Conservation (phyloP, 1,284 basidiomycete species). For the Neonothopanus nambi region DNA sequence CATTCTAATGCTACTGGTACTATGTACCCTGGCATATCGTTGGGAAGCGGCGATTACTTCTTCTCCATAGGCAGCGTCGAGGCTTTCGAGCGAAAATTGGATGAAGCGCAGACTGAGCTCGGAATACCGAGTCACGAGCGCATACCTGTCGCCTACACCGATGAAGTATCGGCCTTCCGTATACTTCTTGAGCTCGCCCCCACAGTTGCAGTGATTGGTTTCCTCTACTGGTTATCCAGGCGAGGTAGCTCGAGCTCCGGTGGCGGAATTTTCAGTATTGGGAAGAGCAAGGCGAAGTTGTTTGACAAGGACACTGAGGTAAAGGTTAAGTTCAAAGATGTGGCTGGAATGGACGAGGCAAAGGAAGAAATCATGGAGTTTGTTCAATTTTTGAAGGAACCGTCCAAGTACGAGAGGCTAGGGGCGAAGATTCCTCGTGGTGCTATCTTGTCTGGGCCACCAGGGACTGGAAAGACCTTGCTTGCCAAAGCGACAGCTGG, state of each 20-base stretch:
- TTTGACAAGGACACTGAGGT: slow-evolving; percentile 99
- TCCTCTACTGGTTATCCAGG: slow-evolving; percentile 89
- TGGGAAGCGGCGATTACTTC: slow-evolving; percentile 71
- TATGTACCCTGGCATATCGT: slow-evolving; percentile 60
- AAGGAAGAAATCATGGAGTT: slow-evolving; percentile 99
- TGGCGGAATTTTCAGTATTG: slow-evolving; percentile 96
- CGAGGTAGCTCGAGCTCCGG: slow-evolving; percentile 73
- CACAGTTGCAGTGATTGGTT: slow-evolving; percentile 87
- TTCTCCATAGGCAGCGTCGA: slow-evolving; percentile 99
- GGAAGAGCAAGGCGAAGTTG: slow-evolving; percentile 92
- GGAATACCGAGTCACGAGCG: slow-evolving; percentile 91
- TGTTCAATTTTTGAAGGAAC: slow-evolving; percentile 98
- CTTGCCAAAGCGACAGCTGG: slow-evolving; percentile 98
- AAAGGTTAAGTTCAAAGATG: slow-evolving; percentile 92
- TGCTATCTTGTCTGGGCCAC: slow-evolving; percentile 96
- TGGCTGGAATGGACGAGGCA: slow-evolving; percentile 99
- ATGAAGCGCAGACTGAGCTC: slow-evolving; percentile 91
- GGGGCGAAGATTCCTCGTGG: slow-evolving; percentile 99
- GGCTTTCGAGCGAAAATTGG: slow-evolving; percentile 93
- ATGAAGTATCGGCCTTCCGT: slow-evolving; percentile 86
- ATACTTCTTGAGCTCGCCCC: slow-evolving; percentile 93
- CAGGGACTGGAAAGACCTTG: slow-evolving; percentile 98
- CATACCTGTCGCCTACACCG: slow-evolving; percentile 96
- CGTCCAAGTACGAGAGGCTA: slow-evolving; percentile 90
- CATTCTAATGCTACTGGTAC: slow-evolving; percentile 83